Evolutionary conservation across 352 stramenopile genomes (phyloP), one percentile per base, ranked within the genome.

Genomic region (Phytophthora capsici): DNA sequence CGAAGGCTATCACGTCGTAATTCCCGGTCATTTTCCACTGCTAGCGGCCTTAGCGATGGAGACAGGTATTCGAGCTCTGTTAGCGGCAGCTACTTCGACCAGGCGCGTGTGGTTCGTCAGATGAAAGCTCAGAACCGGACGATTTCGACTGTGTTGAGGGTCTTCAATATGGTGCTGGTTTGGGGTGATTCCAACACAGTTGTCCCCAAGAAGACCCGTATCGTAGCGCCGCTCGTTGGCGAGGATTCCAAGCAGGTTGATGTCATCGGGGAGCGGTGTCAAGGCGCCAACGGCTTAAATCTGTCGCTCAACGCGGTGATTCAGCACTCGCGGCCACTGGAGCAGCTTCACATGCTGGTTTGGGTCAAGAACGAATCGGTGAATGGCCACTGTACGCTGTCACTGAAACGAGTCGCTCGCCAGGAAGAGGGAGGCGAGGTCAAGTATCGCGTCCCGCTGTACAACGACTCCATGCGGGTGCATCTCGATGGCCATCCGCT

Each of bases 351-450:
- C 59, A 94, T 94, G 86, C 75, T 94, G 14, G 78, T 94, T 13
- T 94, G 84, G 86, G 82, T 94, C 20, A 90, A 86, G 55, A 86
- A 91, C 43, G 86, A 94, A 28, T 79, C 75, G 8, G 88, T 94
- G 34, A 84, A 78, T 36, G 86, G 86, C 28, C 86, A 94, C 66
- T 94, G 86, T 69, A 88, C 82, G 22, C 75, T 94, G 17, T 93
- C 86, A 41, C 70, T 94, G 22, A 91, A 91, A 66, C 86, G 86
- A 32, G 84, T 94, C 41, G 82, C 86, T 38, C 75, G 79, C 7
- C 79, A 89, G 46, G 71, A 83, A 48, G 82, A 93, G 41, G 82
- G 77, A 34, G 77, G 73, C 25, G 84, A 91, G 45, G 82, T 91
- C 60, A 85, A 86, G 51, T 93, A 90, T 47, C 77, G 84, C 22